Evolutionary conservation across 176 grass and related monocot species (phyloP).

Genomic region (Carex parvula): DNA sequence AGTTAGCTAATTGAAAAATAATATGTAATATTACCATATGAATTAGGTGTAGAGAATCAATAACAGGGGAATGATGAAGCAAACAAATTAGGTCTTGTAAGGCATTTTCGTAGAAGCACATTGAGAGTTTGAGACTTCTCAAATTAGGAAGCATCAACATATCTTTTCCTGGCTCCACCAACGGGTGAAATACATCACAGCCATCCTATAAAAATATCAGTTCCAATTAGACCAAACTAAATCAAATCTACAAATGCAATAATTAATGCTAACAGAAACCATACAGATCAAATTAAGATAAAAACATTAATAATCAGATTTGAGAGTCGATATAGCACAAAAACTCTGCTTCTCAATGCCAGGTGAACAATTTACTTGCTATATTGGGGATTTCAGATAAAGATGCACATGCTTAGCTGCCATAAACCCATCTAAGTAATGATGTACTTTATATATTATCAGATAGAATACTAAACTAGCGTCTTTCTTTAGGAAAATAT

Average conservation of each 20-base stretch:
- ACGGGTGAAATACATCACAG: neutral
- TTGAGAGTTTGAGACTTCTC: neutral
- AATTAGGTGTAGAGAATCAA: neutral
- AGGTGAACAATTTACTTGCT: no score
- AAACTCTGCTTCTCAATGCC: no score
- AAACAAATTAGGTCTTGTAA: neutral
- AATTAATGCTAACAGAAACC: neutral
- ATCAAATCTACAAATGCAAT: neutral
- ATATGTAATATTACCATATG: neutral
- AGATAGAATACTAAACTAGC: no score
- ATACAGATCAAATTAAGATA: neutral
- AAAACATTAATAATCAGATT: neutral
- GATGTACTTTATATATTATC: no score
- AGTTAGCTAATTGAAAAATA: neutral
- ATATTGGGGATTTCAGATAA: no score
- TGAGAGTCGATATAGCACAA: neutral
- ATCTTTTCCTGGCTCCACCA: neutral
- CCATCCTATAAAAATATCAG: neutral
- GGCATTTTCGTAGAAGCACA: neutral
- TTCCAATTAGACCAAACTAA: neutral
- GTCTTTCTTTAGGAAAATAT: no score
- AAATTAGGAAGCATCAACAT: neutral
- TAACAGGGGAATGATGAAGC: neutral
- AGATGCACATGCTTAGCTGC: no score
- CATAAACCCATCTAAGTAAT: no score